These are phyloP conservation scores for Ceratocystis albifundus DNA, from an alignment of 2,329 filamentous ascomycete genomes.

Conservation along the genomic window DNA sequence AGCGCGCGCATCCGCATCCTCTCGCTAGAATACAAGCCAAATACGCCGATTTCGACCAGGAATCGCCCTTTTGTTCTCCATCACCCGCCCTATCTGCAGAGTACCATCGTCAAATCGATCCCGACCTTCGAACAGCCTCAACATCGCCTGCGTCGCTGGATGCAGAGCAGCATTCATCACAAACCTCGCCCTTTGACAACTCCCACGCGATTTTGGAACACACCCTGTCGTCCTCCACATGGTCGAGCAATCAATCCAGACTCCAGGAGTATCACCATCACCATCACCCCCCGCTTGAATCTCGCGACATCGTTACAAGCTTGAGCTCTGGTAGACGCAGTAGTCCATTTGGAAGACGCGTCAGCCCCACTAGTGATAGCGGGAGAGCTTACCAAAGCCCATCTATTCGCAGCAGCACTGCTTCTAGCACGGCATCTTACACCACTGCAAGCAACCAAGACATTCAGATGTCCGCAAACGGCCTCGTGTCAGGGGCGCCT, in stretches of 20 bases:
- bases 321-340: not conserved
- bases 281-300: not conserved
- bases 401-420: not conserved
- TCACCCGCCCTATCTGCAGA: not conserved
- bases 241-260: not conserved
- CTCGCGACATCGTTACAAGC: not conserved
- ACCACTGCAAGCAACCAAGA: not conserved
- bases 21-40: not conserved
- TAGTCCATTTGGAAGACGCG: not conserved
- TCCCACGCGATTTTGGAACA: constrained; percentile 2
- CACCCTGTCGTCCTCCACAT: not conserved
- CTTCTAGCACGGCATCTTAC: not conserved
- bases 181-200: constrained; percentile 9
- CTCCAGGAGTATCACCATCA: not conserved
- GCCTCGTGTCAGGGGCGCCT: not conserved
- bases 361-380: not conserved
- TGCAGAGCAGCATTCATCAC: not conserved
- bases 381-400: not conserved
- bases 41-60: not conserved
- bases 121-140: not conserved
- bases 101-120: not conserved
- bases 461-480: not conserved
- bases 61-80: not conserved
- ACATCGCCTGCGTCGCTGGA: not conserved
- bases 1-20: not conserved